phyloP scores from a whole-genome alignment of 2,329 filamentous ascomycete species.

The Zasmidium citrigriseum region DNA sequence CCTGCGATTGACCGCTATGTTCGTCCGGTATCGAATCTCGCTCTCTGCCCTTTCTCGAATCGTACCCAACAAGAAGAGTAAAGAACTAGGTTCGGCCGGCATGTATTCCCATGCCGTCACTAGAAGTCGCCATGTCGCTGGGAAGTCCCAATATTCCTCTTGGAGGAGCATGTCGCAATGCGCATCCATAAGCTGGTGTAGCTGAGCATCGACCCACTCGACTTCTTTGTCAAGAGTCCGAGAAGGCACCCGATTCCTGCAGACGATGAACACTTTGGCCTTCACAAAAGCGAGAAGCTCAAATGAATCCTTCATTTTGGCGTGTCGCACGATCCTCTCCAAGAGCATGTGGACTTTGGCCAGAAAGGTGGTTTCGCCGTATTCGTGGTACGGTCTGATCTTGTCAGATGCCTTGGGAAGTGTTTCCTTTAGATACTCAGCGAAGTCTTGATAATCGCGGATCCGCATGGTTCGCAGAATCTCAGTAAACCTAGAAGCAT shows the following conservation, averaged over 20 bases:
- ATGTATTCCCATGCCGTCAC: background rate
- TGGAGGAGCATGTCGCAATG: background rate
- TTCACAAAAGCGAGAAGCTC: background rate
- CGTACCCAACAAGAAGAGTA: background rate
- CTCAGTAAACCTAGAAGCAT: background rate
- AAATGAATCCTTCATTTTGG: too few relatives aligned
- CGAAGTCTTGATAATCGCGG: background rate
- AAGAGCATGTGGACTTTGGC: background rate
- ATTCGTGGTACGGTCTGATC: background rate
- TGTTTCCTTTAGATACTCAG: background rate
- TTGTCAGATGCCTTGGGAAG: background rate
- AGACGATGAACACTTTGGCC: background rate
- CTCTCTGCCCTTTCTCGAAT: background rate
- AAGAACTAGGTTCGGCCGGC: background rate
- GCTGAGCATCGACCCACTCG: background rate
- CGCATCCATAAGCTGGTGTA: background rate
- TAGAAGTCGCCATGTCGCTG: background rate
- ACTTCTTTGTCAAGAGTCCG: background rate
- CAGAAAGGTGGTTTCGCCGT: background rate
- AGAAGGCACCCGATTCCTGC: background rate
- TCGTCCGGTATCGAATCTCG: background rate
- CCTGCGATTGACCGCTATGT: background rate
- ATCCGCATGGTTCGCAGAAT: background rate
- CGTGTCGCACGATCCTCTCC: too few relatives aligned
- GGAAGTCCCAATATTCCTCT: background rate